phyloP scores from a whole-genome alignment of 805 yeast species.

The Middelhovenomyces tepae region DNA sequence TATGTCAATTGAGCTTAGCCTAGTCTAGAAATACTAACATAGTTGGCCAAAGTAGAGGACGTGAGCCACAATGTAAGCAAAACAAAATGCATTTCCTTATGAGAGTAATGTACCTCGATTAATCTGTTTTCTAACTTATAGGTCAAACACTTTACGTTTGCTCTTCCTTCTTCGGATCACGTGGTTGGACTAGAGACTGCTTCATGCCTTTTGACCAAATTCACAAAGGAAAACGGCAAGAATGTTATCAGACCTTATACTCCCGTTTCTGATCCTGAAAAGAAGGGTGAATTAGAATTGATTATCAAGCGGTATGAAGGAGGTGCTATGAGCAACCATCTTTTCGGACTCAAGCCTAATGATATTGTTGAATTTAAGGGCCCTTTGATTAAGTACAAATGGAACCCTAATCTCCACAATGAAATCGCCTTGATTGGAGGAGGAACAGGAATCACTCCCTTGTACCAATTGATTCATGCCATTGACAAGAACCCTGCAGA shows the following conservation, averaged over 20 bases:
- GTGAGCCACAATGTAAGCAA: conserved; percentile 21
- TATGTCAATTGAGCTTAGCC: conserved; percentile 4
- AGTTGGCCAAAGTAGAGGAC: conserved; percentile 11
- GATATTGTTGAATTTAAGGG: conserved; percentile 91
- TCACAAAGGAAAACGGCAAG: conserved; percentile 65
- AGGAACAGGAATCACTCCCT: conserved; percentile 95
- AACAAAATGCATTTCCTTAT: not conserved
- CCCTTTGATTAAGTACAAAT: conserved; percentile 84
- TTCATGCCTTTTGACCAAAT: conserved; percentile 73
- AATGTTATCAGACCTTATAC: conserved; percentile 79
- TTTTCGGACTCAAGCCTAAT: conserved; percentile 58
- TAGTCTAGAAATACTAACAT: not conserved
- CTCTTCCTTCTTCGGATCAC: conserved; percentile 56
- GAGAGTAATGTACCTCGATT: not conserved
- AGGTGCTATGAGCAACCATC: conserved; percentile 76
- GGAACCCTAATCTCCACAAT: conserved; percentile 79
- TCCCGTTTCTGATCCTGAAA: conserved; percentile 64
- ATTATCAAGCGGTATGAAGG: conserved; percentile 76
- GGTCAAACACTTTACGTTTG: conserved; percentile 60
- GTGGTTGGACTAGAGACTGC: conserved; percentile 73
- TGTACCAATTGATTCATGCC: conserved; percentile 76
- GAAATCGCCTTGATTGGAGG: conserved; percentile 83
- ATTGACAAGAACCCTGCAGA: conserved; percentile 74
- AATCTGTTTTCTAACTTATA: conserved; percentile 7
- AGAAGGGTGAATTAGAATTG: conserved; percentile 68